A percentile compares a stretch with the other conserved stretches of the same genome.
These are phyloP conservation scores for Dacryopinax spathularia DNA, from an alignment of 768 basidiomycete species.

Conservation along the genomic window DNA sequence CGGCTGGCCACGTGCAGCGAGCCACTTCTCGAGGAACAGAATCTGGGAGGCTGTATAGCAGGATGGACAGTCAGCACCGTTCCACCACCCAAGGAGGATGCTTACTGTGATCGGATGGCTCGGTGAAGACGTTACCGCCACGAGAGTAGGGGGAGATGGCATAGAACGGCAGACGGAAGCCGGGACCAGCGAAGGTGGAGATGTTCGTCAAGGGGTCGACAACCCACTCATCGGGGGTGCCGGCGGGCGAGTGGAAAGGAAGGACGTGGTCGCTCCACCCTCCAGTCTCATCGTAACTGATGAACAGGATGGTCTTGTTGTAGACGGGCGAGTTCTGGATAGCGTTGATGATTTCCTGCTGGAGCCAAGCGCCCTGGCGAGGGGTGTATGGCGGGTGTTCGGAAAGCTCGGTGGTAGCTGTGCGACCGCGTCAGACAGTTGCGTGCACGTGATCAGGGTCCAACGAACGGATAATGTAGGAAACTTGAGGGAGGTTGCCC, in stretches of 20 bases:
- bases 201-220: constrained; percentile 6
- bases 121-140: constrained; percentile 12
- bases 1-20: constrained; percentile 9
- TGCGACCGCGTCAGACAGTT: neutral
- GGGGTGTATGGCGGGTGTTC: constrained; percentile 10
- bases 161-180: constrained; percentile 13
- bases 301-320: constrained; percentile 7
- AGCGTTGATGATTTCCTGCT: constrained; percentile 9
- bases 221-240: neutral
- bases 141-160: constrained; percentile 11
- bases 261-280: constrained; percentile 10
- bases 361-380: constrained; percentile 6
- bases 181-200: constrained; percentile 8
- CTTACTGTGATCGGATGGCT: constrained; percentile 10
- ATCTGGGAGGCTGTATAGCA: neutral
- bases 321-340: constrained; percentile 10
- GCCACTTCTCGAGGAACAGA: constrained; percentile 11
- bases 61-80: too few species aligned
- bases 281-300: constrained; percentile 13
- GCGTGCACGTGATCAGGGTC: neutral
- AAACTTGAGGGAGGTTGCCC: constrained; percentile 10
- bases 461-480: constrained; percentile 8
- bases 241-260: neutral
- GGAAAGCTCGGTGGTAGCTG: constrained; percentile 7
- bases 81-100: too few species aligned